These are phyloP conservation scores for Fomitopsis pinicola DNA, from an alignment of 1,284 basidiomycete genomes.

Conservation along the genomic window DNA sequence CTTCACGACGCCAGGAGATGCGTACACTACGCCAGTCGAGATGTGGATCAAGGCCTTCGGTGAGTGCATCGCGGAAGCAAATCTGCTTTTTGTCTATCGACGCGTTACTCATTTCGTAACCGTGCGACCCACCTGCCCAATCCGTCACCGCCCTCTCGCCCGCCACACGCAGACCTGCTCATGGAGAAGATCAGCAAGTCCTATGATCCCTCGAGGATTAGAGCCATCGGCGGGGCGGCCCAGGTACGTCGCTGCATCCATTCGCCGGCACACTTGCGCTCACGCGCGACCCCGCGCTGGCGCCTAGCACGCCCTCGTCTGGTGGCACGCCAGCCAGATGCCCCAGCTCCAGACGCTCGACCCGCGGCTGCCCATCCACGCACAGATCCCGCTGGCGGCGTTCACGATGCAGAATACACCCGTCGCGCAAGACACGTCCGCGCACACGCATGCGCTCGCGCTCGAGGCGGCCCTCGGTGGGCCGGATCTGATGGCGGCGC, in stretches of 20 bases:
- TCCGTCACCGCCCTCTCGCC: slow-evolving; percentile 10
- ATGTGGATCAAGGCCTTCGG: slow-evolving; percentile 84
- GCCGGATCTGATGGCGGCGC: slow-evolving; percentile 67
- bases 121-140: slow-evolving; percentile 9
- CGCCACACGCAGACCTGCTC: slow-evolving; percentile 49
- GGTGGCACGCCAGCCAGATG: slow-evolving; percentile 73
- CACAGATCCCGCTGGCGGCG: slow-evolving; percentile 60
- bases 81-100: slow-evolving; percentile 19
- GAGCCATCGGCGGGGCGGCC: slow-evolving; percentile 68
- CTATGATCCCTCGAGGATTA: slow-evolving; percentile 63
- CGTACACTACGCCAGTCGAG: slow-evolving; percentile 78
- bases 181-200: slow-evolving; percentile 68
- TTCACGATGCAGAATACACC: slow-evolving; percentile 76
- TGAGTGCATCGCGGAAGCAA: slow-evolving; percentile 51
- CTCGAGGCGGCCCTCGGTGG: slow-evolving; percentile 73
- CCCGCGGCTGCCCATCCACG: slow-evolving; percentile 57
- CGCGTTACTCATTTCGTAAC: slow-evolving; percentile 16
- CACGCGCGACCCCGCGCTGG: background rate
- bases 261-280: slow-evolving; percentile 2
- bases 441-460: slow-evolving; percentile 67
- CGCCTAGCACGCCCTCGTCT: slow-evolving; percentile 69
- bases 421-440: slow-evolving; percentile 72
- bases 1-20: slow-evolving; percentile 79
- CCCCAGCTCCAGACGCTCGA: slow-evolving; percentile 64
- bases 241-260: slow-evolving; percentile 40